Percentiles rank a stretch among this genome's conserved stretches.
Evolutionary conservation across 2,329 filamentous ascomycete species (phyloP).

Genomic region (Periconia sp.): DNA sequence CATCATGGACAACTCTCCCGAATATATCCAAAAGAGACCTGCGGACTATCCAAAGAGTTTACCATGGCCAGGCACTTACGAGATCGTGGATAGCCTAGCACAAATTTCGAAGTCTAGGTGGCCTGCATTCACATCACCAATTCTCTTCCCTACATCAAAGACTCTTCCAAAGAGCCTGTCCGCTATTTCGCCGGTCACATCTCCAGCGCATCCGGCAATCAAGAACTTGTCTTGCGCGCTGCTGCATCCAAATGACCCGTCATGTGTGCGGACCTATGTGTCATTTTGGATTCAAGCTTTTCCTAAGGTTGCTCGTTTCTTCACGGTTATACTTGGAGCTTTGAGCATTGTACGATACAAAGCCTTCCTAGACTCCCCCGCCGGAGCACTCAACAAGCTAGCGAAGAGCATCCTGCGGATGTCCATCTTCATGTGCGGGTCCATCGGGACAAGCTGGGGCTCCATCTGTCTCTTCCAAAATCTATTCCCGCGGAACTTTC

Average conservation of each 20-base stretch:
- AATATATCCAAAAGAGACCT: constrained; percentile 79
- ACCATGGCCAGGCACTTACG: constrained; percentile 75
- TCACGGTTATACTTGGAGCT: constrained; percentile 75
- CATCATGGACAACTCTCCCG: constrained; percentile 72
- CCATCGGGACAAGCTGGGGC: constrained; percentile 88
- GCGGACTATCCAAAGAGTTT: constrained; percentile 68
- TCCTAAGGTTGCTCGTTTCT: constrained; percentile 77
- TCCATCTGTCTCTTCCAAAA: constrained; percentile 88
- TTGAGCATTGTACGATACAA: constrained; percentile 74
- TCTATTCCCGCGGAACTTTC: constrained; percentile 73
- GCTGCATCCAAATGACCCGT: constrained; percentile 86
- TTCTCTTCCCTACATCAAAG: constrained; percentile 75
- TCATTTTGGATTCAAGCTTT: constrained; percentile 87
- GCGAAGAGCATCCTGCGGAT: constrained; percentile 74
- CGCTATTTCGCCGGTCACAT: constrained; percentile 76
- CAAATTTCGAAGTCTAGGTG: constrained; percentile 82
- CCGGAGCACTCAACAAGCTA: constrained; percentile 70
- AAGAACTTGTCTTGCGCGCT: constrained; percentile 85
- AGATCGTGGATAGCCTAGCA: constrained; percentile 81
- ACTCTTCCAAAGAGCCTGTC: constrained; percentile 71
- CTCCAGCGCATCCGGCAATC: constrained; percentile 85
- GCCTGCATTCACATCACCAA: constrained; percentile 88
- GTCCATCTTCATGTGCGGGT: constrained; percentile 77
- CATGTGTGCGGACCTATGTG: constrained; percentile 84
- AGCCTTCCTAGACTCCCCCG: constrained; percentile 70